Conservation (phyloP, 2,329 filamentous ascomycete genomes). For the Hortaea werneckii region DNA sequence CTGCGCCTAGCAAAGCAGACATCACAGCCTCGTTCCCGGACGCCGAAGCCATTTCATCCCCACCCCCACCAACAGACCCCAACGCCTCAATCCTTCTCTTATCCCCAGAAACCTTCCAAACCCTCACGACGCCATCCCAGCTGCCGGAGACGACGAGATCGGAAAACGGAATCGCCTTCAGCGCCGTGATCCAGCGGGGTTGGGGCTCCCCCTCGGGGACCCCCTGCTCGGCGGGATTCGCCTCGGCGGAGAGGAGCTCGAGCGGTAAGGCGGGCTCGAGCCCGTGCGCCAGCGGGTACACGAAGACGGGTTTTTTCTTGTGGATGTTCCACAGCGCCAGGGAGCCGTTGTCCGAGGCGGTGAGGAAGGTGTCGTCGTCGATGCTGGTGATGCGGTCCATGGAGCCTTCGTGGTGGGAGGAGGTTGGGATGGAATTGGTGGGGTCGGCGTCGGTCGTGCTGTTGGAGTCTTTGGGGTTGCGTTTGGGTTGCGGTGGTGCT, state of each 20-base stretch:
- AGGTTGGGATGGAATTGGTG: slow-evolving; percentile 28
- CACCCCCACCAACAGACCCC: slow-evolving; percentile 42
- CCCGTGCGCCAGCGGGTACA: slow-evolving; percentile 72
- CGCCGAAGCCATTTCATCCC: too few species aligned
- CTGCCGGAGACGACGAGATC: slow-evolving; percentile 85
- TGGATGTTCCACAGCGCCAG: slow-evolving; percentile 79
- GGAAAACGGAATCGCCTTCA: slow-evolving; percentile 77
- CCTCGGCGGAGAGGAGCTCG: slow-evolving; percentile 63
- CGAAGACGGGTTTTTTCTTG: slow-evolving; percentile 89
- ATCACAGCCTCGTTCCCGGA: too few species aligned
- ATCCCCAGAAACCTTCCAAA: slow-evolving; percentile 77
- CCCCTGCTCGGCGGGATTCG: slow-evolving; percentile 42
- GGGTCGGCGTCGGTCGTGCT: slow-evolving; percentile 31
- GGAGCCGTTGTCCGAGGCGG: slow-evolving; percentile 82
- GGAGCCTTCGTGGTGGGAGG: slow-evolving; percentile 58
- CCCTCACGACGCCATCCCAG: slow-evolving; percentile 82
- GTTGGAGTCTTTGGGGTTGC: slow-evolving; percentile 28
- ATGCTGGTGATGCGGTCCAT: slow-evolving; percentile 89
- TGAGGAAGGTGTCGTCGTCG: slow-evolving; percentile 81
- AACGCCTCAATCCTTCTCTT: slow-evolving; percentile 66
- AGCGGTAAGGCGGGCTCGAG: slow-evolving; percentile 61
- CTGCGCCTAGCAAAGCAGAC: slow-evolving; percentile 14
- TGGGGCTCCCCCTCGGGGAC: slow-evolving; percentile 36
- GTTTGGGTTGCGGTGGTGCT: slow-evolving; percentile 14
- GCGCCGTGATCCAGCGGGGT: slow-evolving; percentile 82